Evolutionary conservation across 257 asterid genomes (phyloP).

Genomic region (Nicotiana tabacum): DNA sequence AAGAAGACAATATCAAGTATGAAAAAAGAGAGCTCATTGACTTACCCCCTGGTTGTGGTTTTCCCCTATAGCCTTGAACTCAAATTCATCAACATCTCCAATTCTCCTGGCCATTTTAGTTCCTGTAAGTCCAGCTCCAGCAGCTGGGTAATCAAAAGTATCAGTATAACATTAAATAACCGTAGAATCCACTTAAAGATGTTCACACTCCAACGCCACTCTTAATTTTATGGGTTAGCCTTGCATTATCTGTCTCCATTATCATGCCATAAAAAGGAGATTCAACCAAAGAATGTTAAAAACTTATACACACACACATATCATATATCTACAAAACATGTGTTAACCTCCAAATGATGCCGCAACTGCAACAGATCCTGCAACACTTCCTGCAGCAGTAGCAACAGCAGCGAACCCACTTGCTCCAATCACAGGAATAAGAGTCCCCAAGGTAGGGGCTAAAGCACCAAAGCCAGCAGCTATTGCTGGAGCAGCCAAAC

Average conservation of each 20-base stretch:
- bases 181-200: neutral
- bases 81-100: constrained; percentile 93
- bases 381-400: constrained; percentile 92
- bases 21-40: constrained; percentile 1
- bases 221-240: neutral
- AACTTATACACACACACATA: neutral
- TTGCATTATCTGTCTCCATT: neutral
- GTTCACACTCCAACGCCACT: neutral
- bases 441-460: constrained; percentile 87
- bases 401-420: constrained; percentile 94
- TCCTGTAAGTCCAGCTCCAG: constrained; percentile 99
- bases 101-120: constrained; percentile 88
- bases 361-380: constrained; percentile 97
- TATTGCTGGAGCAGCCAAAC: constrained; percentile 99
- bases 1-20: constrained; percentile 3
- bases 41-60: constrained; percentile 96
- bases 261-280: neutral
- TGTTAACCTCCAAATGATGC: constrained; percentile 88
- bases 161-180: constrained; percentile 2
- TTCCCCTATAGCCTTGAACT: constrained; percentile 80
- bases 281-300: constrained; percentile 1
- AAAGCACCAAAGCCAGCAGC: constrained; percentile 93
- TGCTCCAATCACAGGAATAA: constrained; percentile 90
- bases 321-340: neutral
- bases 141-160: constrained; percentile 47